Evolutionary conservation across 148 eudicot species (phyloP), one percentile per base, ranked within the genome.

Genomic region (Cornus controversa): DNA sequence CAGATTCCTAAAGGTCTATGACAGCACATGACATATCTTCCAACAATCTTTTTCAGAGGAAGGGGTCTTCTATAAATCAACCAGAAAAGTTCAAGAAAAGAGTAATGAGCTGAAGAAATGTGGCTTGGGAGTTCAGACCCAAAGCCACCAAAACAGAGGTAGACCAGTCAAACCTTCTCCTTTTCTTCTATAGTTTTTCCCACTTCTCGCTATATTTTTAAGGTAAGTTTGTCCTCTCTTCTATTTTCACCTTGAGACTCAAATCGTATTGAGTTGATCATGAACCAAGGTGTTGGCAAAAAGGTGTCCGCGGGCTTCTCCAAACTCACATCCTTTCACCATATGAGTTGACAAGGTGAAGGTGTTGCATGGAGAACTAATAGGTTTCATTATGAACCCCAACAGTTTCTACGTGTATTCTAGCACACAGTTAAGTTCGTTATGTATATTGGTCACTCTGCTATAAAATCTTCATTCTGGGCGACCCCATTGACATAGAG

Each of bases 1-100:
- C 34, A 27, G n/a, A n/a, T 64, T 34, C 18, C n/a, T 37, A 70
- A 66, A 23, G 69, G 68, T n/a, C 60, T 64, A 9, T 24, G 18
- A 40, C 28, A 75, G 40, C 69, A 6, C 58, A 64, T 64, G 26
- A 63, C 57, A 34, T 40, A 75, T 42, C 69, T 75, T 36, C 77
- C 77, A 14, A 75, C 77, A 36, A 75, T 64, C 20, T 75, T 65
- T 63, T 75, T 75, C 15, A 64, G 23, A 34, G 77, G 69, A 75
- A 75, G 70, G 1, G 77, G 36, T 13, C 77, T 70, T 70, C 77
- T 75, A 53, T 31, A 31, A 16, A 34, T n/a, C 34, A 28, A 73
- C 76, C 42, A 60, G 47, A 60, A 34, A 25, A 34, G 24, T 2
- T 15, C 34, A 31, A 16, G 23, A 37, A 29, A 34, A 23, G 23